phyloP scores from a whole-genome alignment of 2,329 filamentous ascomycete species.

The Cladobotryum mycophilum region DNA sequence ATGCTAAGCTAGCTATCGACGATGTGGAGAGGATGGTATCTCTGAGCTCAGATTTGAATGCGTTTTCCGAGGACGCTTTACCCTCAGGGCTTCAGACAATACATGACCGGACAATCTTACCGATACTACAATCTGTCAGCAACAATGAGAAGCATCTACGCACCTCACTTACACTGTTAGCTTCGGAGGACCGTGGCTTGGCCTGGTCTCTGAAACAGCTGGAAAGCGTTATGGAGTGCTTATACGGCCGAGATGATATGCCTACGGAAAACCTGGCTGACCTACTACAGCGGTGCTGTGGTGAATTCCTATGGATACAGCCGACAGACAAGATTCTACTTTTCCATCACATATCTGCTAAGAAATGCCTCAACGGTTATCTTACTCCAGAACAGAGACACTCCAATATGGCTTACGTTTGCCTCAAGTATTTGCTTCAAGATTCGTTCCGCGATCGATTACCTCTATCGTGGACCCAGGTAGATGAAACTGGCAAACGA shows the following conservation, averaged over 20 bases:
- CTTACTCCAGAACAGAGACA: slow-evolving; percentile 11
- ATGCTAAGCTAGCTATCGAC: slow-evolving; percentile 12
- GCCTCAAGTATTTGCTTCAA: slow-evolving; percentile 16
- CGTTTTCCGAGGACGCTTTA: slow-evolving; percentile 2
- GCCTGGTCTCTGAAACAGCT: slow-evolving; percentile 7
- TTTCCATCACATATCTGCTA: slow-evolving; percentile 7
- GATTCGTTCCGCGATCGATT: slow-evolving; percentile 2
- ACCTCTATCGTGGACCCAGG: slow-evolving; percentile 3
- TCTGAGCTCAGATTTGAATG: not conserved
- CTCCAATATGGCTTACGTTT: slow-evolving; percentile 15
- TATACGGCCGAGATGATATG: slow-evolving; percentile 5
- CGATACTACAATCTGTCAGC: slow-evolving; percentile 15
- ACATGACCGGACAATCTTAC: slow-evolving; percentile 15
- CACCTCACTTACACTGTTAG: slow-evolving; percentile 8
- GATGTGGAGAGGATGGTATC: slow-evolving; percentile 4
- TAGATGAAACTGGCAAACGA: not conserved
- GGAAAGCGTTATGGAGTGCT: slow-evolving; percentile 4
- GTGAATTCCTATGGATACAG: slow-evolving; percentile 10
- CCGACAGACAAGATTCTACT: slow-evolving; percentile 2
- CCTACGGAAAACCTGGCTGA: slow-evolving; percentile 1
- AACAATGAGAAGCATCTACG: slow-evolving; percentile 10
- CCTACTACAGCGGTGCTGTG: slow-evolving; percentile 1
- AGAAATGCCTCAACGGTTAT: slow-evolving; percentile 7
- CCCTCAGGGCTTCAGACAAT: slow-evolving; percentile 10
- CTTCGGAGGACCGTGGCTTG: slow-evolving; percentile 1